A percentile compares a stretch with the other conserved stretches of the same genome.
These are phyloP conservation scores for Pseudomonodictys pantanalensis DNA, from an alignment of 495 filamentous ascomycete species.

Conservation along the genomic window DNA sequence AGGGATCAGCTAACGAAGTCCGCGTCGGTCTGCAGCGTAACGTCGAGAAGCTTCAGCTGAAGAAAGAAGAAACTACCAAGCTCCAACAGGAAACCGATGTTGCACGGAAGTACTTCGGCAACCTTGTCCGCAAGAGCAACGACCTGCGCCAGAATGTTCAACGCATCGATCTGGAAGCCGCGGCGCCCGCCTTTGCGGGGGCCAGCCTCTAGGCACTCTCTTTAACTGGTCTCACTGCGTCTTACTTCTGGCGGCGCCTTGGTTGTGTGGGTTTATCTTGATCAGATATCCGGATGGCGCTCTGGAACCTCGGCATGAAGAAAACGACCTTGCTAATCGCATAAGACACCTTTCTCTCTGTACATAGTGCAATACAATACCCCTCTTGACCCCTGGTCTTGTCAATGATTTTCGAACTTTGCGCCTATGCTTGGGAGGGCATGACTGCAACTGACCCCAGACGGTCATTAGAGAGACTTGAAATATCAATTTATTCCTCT, in stretches of 20 bases:
- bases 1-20: slow-evolving; percentile 77
- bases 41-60: slow-evolving; percentile 73
- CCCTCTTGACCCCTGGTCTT: slow-evolving; percentile 5
- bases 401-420: not conserved
- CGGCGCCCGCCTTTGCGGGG: slow-evolving; percentile 51
- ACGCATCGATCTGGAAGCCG: slow-evolving; percentile 75
- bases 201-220: too few species aligned
- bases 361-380: slow-evolving; percentile 24
- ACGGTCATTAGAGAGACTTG: too few species aligned
- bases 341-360: slow-evolving; percentile 1
- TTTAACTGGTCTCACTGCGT: too few species aligned
- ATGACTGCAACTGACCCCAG: too few species aligned
- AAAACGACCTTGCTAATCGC: not conserved
- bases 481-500: too few species aligned
- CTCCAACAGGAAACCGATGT: slow-evolving; percentile 39
- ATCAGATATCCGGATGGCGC: too few species aligned
- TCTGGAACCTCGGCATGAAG: too few species aligned
- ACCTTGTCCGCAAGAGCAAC: slow-evolving; percentile 72
- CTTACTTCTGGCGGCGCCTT: too few species aligned
- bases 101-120: slow-evolving; percentile 61
- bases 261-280: too few species aligned
- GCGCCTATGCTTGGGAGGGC: not conserved
- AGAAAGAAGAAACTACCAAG: slow-evolving; percentile 75
- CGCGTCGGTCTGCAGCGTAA: slow-evolving; percentile 73
- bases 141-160: slow-evolving; percentile 72